phyloP scores from a whole-genome alignment of 2,329 filamentous ascomycete genomes.

The Monosporascus sp. region DNA sequence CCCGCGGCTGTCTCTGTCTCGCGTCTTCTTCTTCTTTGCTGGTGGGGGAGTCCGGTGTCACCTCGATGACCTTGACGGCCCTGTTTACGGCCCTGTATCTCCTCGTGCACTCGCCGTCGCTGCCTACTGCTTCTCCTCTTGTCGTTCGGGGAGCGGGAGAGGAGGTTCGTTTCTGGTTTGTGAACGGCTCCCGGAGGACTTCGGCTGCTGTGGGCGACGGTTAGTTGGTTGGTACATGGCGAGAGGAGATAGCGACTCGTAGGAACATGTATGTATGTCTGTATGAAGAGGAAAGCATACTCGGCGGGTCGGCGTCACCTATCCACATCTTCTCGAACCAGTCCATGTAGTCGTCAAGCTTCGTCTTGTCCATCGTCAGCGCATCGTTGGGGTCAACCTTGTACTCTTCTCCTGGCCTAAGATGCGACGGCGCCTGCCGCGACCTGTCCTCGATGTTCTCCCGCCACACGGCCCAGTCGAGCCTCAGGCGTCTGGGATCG shows the following conservation, averaged over 20 bases:
- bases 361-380: constrained; percentile 46
- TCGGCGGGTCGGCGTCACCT: constrained; percentile 35
- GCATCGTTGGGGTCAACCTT: constrained; percentile 24
- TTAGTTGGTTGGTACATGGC: not conserved
- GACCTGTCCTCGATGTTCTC: constrained; percentile 36
- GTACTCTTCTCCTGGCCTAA: constrained; percentile 24
- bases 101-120: constrained; percentile 6
- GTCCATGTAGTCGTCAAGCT: constrained; percentile 71
- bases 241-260: not conserved
- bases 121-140: constrained; percentile 1
- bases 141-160: not conserved
- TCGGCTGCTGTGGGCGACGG: constrained; percentile 14
- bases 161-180: constrained; percentile 10
- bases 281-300: constrained; percentile 23
- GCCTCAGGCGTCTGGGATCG: constrained; percentile 52
- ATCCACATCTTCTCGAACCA: constrained; percentile 70
- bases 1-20: constrained; percentile 21
- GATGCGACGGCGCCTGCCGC: constrained; percentile 9
- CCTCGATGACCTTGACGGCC: constrained; percentile 10
- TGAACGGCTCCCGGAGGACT: constrained; percentile 18
- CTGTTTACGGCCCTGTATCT: constrained; percentile 16
- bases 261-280: not conserved
- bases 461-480: constrained; percentile 73
- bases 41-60: constrained; percentile 1
- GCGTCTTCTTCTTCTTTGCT: constrained; percentile 7